These are phyloP conservation scores for Trapa incisa DNA, from an alignment of 345 rosid species.

Conservation along the genomic window DNA sequence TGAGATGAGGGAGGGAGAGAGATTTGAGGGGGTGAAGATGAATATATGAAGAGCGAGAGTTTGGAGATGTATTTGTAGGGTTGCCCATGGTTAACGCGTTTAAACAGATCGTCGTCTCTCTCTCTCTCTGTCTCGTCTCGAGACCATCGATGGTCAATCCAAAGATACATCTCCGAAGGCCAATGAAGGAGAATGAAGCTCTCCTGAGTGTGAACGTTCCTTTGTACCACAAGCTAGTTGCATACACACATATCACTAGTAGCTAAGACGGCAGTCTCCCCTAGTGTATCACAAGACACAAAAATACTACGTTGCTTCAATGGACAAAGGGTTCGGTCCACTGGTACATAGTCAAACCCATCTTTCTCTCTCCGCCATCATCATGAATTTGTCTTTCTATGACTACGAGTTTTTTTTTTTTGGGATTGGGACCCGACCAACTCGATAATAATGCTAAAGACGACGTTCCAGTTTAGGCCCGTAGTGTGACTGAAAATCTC, in stretches of 20 bases:
- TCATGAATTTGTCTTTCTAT: not conserved
- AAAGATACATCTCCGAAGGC: too few species aligned
- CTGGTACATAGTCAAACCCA: too few species aligned
- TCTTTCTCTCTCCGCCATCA: too few species aligned
- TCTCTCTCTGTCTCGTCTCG: not conserved
- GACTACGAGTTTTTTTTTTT: not conserved
- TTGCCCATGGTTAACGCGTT: not conserved
- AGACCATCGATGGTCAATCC: too few species aligned
- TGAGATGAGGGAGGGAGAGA: not conserved
- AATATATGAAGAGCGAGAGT: conserved; percentile 4
- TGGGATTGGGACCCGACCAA: not conserved
- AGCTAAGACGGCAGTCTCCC: too few species aligned
- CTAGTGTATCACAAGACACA: too few species aligned
- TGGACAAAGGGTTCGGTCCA: too few species aligned
- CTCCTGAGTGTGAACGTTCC: too few species aligned
- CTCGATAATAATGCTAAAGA: not conserved
- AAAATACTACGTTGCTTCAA: too few species aligned
- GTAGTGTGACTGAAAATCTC: not conserved
- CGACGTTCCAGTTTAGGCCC: not conserved
- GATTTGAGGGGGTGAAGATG: not conserved
- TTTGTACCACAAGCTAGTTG: too few species aligned
- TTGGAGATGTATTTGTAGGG: not conserved
- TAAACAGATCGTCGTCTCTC: not conserved
- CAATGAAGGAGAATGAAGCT: too few species aligned
- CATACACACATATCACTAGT: too few species aligned